Evolutionary conservation across 2,329 filamentous ascomycete species (phyloP), one percentile per base, ranked within the genome.

Genomic region (Penicillium polonicum): DNA sequence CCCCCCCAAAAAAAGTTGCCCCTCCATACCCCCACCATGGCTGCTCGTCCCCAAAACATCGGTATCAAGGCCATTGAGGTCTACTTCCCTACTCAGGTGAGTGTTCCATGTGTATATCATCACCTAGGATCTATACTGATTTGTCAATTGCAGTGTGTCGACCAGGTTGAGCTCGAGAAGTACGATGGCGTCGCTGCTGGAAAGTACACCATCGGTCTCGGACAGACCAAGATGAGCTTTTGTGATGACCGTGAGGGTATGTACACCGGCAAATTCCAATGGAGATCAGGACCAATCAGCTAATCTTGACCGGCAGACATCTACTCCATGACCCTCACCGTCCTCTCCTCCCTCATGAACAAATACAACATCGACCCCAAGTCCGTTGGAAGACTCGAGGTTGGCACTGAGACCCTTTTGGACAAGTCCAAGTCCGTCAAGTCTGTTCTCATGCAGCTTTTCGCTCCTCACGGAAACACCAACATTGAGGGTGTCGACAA

Each of bases 361-460:
- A 93, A 93, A 77, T 92, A 93, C 84, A 86, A 87, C 71, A 87
- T 94, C 78, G 89, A 94, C 77, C 78, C 85, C 71, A 87, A 88
- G 77, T 86, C 86, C 62, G 86, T 93, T 73, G 90, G 90, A 66
- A 88, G 89, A 69, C 82, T 93, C 71, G 90, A 93, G 80, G 90
- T 93, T 70, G 90, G 90, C 71, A 93, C 90, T 54, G 90, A 93
- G 83, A 93, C 90, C 64, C 81, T 93, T 56, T 81, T 93, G 71
- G 90, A 93, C 84, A 93, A 93, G 82, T 92, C 90, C 74, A 93
- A 93, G 83, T 92, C 90, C 45, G 90, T 92, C 80, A 93, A 93
- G 84, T 88, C 89, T 31, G 89, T 93, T 61, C 80, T 93, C 65
- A 93, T 93, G 90, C 90, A 92, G 81, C 83, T 93, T 45, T 92